These are phyloP conservation scores for Trichocomaceae sp. DNA, from an alignment of 2,329 filamentous ascomycete species.

Conservation along the genomic window DNA sequence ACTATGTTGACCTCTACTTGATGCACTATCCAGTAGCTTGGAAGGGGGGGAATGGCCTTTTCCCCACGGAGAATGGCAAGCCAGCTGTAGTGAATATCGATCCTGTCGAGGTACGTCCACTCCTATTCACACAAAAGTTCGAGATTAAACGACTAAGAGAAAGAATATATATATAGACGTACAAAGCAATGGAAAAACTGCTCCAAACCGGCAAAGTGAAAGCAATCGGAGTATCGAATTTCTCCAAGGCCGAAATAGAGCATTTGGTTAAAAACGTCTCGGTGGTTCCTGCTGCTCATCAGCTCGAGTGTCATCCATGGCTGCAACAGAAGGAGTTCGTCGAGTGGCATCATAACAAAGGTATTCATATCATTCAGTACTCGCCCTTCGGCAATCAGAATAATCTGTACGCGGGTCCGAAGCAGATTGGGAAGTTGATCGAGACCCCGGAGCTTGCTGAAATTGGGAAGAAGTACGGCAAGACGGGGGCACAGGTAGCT, in stretches of 20 bases:
- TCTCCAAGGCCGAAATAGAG: slow-evolving; percentile 44
- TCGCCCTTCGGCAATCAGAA: slow-evolving; percentile 52
- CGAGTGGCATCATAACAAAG: slow-evolving; percentile 44
- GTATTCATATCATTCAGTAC: slow-evolving; percentile 51
- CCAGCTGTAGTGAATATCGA: slow-evolving; percentile 40
- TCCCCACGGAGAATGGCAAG: slow-evolving; percentile 42
- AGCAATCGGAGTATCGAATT: slow-evolving; percentile 51
- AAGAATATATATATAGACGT: slow-evolving; percentile 35
- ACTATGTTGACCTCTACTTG: slow-evolving; percentile 64
- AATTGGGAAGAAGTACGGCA: slow-evolving; percentile 48
- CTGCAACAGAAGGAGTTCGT: slow-evolving; percentile 45
- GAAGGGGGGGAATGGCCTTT: slow-evolving; percentile 41
- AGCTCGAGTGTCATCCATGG: slow-evolving; percentile 50
- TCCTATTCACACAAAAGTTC: no score
- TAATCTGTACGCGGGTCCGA: slow-evolving; percentile 40
- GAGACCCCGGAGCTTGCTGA: slow-evolving; percentile 46
- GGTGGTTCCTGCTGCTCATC: slow-evolving; percentile 44
- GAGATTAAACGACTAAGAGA: no score
- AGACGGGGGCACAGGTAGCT: slow-evolving; percentile 46
- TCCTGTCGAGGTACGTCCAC: slow-evolving; percentile 39
- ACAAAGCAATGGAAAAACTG: slow-evolving; percentile 45
- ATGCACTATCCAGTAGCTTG: slow-evolving; percentile 61
- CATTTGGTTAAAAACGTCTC: slow-evolving; percentile 39
- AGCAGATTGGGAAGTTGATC: slow-evolving; percentile 44
- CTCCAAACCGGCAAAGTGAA: slow-evolving; percentile 38